These are phyloP conservation scores for Cladosporium oxysporum DNA, from an alignment of 2,329 filamentous ascomycete species.

Conservation along the genomic window DNA sequence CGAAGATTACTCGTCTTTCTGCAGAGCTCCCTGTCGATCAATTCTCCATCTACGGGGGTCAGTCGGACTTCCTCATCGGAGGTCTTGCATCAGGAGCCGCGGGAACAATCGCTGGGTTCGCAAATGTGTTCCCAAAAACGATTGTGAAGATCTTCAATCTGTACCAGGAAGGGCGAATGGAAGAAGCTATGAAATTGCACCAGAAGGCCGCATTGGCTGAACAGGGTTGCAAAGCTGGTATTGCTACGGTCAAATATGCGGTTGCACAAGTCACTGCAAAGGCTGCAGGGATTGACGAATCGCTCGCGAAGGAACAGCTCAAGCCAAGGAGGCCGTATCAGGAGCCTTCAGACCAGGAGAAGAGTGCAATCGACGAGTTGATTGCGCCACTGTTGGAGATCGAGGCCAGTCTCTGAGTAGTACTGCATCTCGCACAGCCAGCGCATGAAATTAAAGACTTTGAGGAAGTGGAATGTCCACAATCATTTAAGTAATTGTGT, in stretches of 20 bases:
- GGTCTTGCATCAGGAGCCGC: slow-evolving; percentile 55
- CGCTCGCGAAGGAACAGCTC: slow-evolving; percentile 58
- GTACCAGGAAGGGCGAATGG: slow-evolving; percentile 55
- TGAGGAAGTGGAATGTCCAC: background rate
- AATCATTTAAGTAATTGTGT: background rate
- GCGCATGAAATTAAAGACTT: background rate
- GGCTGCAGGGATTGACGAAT: slow-evolving; percentile 60
- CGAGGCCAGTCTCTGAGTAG: background rate
- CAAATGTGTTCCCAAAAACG: slow-evolving; percentile 55
- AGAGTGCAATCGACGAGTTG: slow-evolving; percentile 42
- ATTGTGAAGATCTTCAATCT: slow-evolving; percentile 59
- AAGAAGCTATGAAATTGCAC: slow-evolving; percentile 61
- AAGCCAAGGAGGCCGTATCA: slow-evolving; percentile 62
- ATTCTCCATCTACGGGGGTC: slow-evolving; percentile 71
- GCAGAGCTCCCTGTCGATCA: slow-evolving; percentile 51
- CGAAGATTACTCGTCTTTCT: slow-evolving; percentile 67
- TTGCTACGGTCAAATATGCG: slow-evolving; percentile 66
- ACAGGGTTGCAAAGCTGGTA: slow-evolving; percentile 63
- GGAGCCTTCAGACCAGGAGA: slow-evolving; percentile 43
- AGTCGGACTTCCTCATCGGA: slow-evolving; percentile 68
- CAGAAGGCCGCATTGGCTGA: slow-evolving; percentile 62
- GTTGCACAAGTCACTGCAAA: slow-evolving; percentile 60
- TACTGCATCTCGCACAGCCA: background rate
- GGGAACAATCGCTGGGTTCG: slow-evolving; percentile 60
- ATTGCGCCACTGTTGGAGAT: slow-evolving; percentile 23